A percentile compares a stretch with the other conserved stretches of the same genome.
Evolutionary conservation across 495 filamentous ascomycete genomes (phyloP).

Genomic region (Aspergillus coremiiformis): DNA sequence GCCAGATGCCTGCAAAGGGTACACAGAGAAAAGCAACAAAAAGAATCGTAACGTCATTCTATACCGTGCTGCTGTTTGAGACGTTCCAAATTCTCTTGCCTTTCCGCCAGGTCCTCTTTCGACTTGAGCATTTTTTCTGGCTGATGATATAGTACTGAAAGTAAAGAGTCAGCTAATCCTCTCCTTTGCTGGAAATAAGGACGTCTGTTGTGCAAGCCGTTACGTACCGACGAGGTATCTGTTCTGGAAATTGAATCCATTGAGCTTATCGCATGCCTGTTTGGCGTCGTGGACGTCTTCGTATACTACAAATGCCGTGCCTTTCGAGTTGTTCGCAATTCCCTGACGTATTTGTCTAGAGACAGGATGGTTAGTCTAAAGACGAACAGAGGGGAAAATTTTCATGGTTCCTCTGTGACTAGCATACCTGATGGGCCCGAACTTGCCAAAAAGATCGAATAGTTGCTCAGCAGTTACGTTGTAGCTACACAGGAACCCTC

Average conservation of each 20-base stretch:
- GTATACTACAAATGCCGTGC: constrained; percentile 97
- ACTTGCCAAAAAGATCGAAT: constrained; percentile 92
- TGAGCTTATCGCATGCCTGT: constrained; percentile 96
- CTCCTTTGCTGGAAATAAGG: not conserved
- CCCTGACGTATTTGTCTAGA: constrained; percentile 94
- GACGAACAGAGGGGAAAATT: not conserved
- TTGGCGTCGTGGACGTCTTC: constrained; percentile 99
- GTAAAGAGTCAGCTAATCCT: constrained; percentile 8
- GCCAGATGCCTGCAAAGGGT: constrained; percentile 35
- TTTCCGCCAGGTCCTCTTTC: constrained; percentile 88
- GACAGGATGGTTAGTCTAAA: not conserved
- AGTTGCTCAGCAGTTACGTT: constrained; percentile 92
- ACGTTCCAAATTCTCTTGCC: constrained; percentile 95
- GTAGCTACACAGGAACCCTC: constrained; percentile 51
- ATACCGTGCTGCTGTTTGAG: constrained; percentile 97
- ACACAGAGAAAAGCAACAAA: constrained; percentile 28
- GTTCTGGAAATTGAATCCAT: constrained; percentile 99
- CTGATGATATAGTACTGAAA: constrained; percentile 89
- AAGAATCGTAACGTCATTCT: constrained; percentile 60
- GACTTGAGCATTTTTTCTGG: constrained; percentile 93
- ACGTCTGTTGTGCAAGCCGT: not conserved
- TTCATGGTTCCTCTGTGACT: not conserved
- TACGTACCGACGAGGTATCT: constrained; percentile 95
- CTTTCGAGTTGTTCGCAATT: constrained; percentile 94
- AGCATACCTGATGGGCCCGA: constrained; percentile 83